Evolutionary conservation across 441 rosid species (phyloP).

Genomic region (Euphorbia neoarborescens): DNA sequence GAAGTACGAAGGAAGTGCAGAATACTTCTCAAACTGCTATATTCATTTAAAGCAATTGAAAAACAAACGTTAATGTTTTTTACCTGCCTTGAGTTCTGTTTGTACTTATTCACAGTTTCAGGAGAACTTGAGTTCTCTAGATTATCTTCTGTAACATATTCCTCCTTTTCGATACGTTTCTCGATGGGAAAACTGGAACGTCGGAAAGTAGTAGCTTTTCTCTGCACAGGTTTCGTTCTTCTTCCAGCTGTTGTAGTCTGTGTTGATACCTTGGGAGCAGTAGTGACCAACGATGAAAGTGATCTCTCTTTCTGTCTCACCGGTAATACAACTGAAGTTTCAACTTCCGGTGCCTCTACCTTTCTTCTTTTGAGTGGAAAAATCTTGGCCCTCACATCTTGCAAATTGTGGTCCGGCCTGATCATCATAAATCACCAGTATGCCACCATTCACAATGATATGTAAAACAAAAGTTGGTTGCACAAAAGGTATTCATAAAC

Average conservation of each 20-base stretch:
- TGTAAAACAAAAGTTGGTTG: slow-evolving; percentile 10
- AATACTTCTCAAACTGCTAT: slow-evolving; percentile 6
- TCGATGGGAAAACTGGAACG: slow-evolving; percentile 33
- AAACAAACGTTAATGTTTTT: slow-evolving; percentile 16
- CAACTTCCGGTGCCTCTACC: slow-evolving; percentile 43
- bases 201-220: slow-evolving; percentile 41
- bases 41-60: slow-evolving; percentile 14
- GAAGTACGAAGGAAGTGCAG: slow-evolving; percentile 23
- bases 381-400: slow-evolving; percentile 61
- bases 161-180: slow-evolving; percentile 43
- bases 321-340: slow-evolving; percentile 37
- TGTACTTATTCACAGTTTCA: slow-evolving; percentile 31
- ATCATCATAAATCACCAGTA: slow-evolving; percentile 16
- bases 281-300: slow-evolving; percentile 54
- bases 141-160: slow-evolving; percentile 37
- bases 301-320: slow-evolving; percentile 62
- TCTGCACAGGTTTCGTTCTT: slow-evolving; percentile 40
- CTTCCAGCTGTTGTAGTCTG: slow-evolving; percentile 46
- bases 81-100: slow-evolving; percentile 39
- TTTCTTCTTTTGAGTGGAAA: slow-evolving; percentile 58
- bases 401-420: slow-evolving; percentile 72
- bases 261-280: slow-evolving; percentile 45
- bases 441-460: slow-evolving; percentile 9
- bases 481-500: not conserved
- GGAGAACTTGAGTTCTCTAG: slow-evolving; percentile 39